Base-by-base conservation (phyloP, 768 basidiomycete genomes). In the Artomyces pyxidatus region DNA sequence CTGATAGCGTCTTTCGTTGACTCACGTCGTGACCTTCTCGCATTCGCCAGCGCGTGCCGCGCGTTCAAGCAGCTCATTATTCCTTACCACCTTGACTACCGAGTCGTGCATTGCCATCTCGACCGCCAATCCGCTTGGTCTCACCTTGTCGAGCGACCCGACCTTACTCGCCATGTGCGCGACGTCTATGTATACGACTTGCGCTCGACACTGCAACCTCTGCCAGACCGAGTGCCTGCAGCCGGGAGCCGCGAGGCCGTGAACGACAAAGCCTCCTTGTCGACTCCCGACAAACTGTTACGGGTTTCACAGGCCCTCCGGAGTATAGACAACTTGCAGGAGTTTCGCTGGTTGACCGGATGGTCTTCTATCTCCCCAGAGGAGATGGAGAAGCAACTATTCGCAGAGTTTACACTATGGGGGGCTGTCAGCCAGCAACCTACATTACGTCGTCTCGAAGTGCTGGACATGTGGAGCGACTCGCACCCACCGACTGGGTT, bases 81-180 rank as follows among this genome's bases (percentile, higher is more conserved):
- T 42, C 53, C 49, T 6, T 37, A 26, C 14, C 53, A 54, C 9
- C n/a, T 37, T 9, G 49, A 50, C 12, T 53, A 53, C 37, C 53
- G 53, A 25, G 25, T 30, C 21, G 25, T 54, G 25, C 46, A 45
- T 10, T 44, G 43, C 29, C 22, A 50, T 16, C 40, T 40, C 16
- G 6, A 48, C 4, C 28, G n/a, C 19, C 49, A 25, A 16, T 48
- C 39, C 1, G 26, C 42, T 3, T 54, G 53, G 53, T 17, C 5
- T 4, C 37, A 43, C 32, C 41, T 54, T 29, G 37, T 45, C 14
- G 21, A 35, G 3, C 45, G 49, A 19, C 45, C 45, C 10, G 23
- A 47, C 45, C 45, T 37, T 28, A 46, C 49, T 2, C 28, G 28
- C 6, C 37, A 45, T 12, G 28, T 54, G 6, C 49, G 49, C 11